These are phyloP conservation scores for Hapsidospora chrysogenum DNA, from an alignment of 495 filamentous ascomycete genomes.

Conservation along the genomic window DNA sequence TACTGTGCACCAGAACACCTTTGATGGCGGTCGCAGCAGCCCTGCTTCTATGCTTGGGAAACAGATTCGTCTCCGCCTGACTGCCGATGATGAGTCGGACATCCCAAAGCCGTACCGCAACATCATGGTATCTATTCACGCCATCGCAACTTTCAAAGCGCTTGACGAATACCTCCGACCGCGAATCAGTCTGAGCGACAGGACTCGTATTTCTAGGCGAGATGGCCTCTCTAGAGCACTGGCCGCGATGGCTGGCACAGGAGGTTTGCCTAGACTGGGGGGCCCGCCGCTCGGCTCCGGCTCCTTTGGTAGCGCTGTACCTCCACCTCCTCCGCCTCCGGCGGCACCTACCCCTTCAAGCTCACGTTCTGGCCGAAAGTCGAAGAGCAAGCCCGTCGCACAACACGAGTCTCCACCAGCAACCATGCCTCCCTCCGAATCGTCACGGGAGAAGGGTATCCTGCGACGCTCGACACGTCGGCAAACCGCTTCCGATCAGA, in stretches of 20 bases:
- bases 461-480: slow-evolving; percentile 38
- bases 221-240: slow-evolving; percentile 52
- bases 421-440: slow-evolving; percentile 13
- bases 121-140: slow-evolving; percentile 96
- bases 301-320: slow-evolving; percentile 10
- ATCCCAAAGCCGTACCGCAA: slow-evolving; percentile 74
- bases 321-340: slow-evolving; percentile 15
- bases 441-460: slow-evolving; percentile 30
- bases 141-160: slow-evolving; percentile 94
- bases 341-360: slow-evolving; percentile 11
- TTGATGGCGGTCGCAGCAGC: slow-evolving; percentile 83
- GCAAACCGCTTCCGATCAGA: slow-evolving; percentile 27
- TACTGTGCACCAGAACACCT: slow-evolving; percentile 83
- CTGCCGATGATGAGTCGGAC: slow-evolving; percentile 79
- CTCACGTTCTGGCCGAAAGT: slow-evolving; percentile 23
- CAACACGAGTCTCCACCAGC: slow-evolving; percentile 22
- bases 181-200: slow-evolving; percentile 68
- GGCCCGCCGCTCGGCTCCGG: slow-evolving; percentile 17
- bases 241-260: slow-evolving; percentile 67
- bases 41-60: slow-evolving; percentile 93
- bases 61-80: slow-evolving; percentile 76
- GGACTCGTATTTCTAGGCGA: slow-evolving; percentile 51
- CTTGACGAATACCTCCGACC: slow-evolving; percentile 93
- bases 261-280: slow-evolving; percentile 33
- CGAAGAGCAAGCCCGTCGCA: slow-evolving; percentile 18